phyloP scores from a whole-genome alignment of 306 rosid species.

The Cucurbita ficifolia region DNA sequence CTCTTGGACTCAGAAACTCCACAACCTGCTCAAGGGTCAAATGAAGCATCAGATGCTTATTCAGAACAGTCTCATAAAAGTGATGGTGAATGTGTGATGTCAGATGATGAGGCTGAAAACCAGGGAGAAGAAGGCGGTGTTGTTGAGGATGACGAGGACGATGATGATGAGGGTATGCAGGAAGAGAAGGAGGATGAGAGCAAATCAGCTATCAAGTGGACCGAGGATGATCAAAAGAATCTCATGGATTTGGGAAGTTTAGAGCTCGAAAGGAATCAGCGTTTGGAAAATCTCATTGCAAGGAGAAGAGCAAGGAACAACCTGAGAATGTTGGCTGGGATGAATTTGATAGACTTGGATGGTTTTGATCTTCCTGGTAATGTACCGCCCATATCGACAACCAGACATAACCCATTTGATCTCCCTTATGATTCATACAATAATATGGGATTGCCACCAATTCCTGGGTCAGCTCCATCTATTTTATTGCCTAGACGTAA shows the following conservation, averaged over 20 bases:
- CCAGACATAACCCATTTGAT: slow-evolving; percentile 75
- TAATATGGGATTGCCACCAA: slow-evolving; percentile 60
- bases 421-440: slow-evolving; percentile 46
- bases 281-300: slow-evolving; percentile 80
- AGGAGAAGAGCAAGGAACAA: slow-evolving; percentile 72
- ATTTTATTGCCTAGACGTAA: slow-evolving; percentile 66
- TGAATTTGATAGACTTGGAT: slow-evolving; percentile 78
- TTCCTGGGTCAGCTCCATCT: slow-evolving; percentile 99
- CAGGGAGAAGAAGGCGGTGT: slow-evolving; percentile 33
- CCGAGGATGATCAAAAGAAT: slow-evolving; percentile 89
- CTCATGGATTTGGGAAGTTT: slow-evolving; percentile 84
- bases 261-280: slow-evolving; percentile 85
- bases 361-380: slow-evolving; percentile 44
- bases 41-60: slow-evolving; percentile 38
- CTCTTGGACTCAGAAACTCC: slow-evolving; percentile 45
- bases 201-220: slow-evolving; percentile 93
- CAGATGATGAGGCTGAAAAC: slow-evolving; percentile 43
- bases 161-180: slow-evolving; percentile 44
- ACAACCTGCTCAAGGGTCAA: slow-evolving; percentile 26
- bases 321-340: slow-evolving; percentile 43
- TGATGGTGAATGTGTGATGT: slow-evolving; percentile 26
- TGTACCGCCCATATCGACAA: slow-evolving; percentile 46
- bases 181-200: slow-evolving; percentile 87
- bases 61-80: slow-evolving; percentile 48
- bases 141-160: slow-evolving; percentile 37